Conservation (phyloP, 1,284 basidiomycete genomes). For the Malassezia nana region DNA sequence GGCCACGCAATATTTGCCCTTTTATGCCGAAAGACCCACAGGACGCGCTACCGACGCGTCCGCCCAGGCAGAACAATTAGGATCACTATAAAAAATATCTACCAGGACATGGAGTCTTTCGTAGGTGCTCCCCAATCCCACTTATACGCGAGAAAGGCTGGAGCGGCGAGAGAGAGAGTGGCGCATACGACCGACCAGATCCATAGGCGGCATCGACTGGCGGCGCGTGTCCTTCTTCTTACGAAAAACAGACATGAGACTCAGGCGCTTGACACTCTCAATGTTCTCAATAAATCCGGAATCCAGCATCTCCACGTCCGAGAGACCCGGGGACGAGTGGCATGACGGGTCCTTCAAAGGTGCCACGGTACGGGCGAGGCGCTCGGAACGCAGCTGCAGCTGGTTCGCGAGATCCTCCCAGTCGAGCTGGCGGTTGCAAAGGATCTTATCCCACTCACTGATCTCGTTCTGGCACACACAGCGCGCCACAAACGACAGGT, state of each 20-base stretch:
- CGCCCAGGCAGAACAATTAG: too few relatives aligned
- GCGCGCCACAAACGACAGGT: conserved; percentile 13
- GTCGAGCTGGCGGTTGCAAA: conserved; percentile 6
- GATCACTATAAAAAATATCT: too few relatives aligned
- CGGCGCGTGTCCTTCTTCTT: neutral
- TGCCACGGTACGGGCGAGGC: neutral
- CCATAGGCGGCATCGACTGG: conserved; percentile 2
- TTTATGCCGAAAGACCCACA: neutral
- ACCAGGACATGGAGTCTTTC: too few relatives aligned
- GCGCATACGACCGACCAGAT: neutral
- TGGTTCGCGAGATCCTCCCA: conserved; percentile 8
- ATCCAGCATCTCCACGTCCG: neutral
- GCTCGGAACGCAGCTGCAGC: conserved; percentile 6
- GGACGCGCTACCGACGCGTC: neutral
- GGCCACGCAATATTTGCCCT: neutral
- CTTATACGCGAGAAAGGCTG: neutral
- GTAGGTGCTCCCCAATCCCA: too few relatives aligned
- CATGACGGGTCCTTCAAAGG: neutral
- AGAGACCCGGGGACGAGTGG: neutral
- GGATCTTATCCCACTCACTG: conserved; percentile 12
- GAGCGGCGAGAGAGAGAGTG: neutral
- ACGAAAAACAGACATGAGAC: neutral
- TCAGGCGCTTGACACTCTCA: neutral
- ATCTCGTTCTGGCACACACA: conserved; percentile 6
- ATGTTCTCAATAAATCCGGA: neutral